A percentile compares a stretch with the other conserved stretches of the same genome.
Conservation (phyloP, 1,139 yeast genomes). For the Candida freyschussii region DNA sequence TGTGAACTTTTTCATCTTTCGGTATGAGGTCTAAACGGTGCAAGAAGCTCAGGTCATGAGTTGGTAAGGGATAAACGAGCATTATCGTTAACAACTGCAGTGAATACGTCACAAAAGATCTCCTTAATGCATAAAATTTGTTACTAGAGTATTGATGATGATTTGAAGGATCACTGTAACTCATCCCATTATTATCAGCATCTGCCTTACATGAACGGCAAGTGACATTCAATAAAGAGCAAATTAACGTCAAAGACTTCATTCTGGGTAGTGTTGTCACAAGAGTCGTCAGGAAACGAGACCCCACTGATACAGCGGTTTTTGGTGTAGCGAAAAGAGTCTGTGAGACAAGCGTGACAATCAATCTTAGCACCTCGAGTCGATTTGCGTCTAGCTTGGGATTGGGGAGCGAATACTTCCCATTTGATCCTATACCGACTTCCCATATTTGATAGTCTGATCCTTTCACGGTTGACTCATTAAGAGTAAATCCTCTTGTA, state of each 20-base stretch:
- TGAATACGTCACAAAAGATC: conserved; percentile 50
- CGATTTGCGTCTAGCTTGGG: conserved; percentile 60
- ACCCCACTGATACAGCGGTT: conserved; percentile 46
- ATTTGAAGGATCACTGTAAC: conserved; percentile 12
- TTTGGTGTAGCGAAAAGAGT: conserved; percentile 50
- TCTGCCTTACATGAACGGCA: conserved; percentile 36
- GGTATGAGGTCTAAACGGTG: conserved; percentile 32
- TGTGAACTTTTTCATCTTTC: conserved; percentile 33
- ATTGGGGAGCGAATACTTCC: conserved; percentile 41
- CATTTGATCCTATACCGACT: conserved; percentile 60
- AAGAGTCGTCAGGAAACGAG: conserved; percentile 53
- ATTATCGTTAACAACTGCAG: conserved; percentile 59
- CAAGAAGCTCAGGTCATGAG: conserved; percentile 42
- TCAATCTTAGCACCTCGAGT: conserved; percentile 57
- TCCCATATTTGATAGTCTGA: conserved; percentile 55
- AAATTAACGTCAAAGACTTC: conserved; percentile 49
- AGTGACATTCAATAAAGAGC: conserved; percentile 63
- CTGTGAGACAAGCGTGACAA: conserved; percentile 60
- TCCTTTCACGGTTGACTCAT: conserved; percentile 23
- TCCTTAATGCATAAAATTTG: conserved; percentile 33
- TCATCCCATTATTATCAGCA: conserved; percentile 25
- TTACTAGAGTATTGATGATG: conserved; percentile 13
- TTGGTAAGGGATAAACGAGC: conserved; percentile 62
- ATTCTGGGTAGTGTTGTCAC: conserved; percentile 49
- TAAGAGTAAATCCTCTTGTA: conserved; percentile 55